phyloP scores from a whole-genome alignment of 1,139 yeast genomes.

The Spathaspora sp. region DNA sequence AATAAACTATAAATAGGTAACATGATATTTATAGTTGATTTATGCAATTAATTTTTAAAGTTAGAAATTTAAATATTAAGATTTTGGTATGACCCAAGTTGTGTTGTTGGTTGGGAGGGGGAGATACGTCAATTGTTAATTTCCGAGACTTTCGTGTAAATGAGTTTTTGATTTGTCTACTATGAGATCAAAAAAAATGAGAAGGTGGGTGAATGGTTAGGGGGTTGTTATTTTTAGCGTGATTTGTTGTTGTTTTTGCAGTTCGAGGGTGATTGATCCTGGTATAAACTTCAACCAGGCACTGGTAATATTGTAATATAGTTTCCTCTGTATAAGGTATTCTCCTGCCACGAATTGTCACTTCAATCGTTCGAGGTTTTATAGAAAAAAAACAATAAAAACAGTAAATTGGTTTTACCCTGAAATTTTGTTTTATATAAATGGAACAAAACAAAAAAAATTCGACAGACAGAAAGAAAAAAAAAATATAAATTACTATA shows the following conservation, averaged over 20 bases:
- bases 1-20: conserved; percentile 1
- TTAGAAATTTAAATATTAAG: neutral
- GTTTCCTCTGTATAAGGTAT: neutral
- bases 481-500: neutral
- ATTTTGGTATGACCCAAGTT: neutral
- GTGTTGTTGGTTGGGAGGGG: neutral
- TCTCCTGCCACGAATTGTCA: neutral
- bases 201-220: neutral
- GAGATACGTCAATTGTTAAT: no score
- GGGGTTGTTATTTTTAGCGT: neutral
- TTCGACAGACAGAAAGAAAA: neutral
- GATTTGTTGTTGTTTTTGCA: neutral
- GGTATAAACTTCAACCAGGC: neutral
- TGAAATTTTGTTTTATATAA: neutral
- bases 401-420: neutral
- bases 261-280: neutral
- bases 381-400: neutral
- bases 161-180: no score
- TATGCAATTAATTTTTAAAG: no score
- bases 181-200: neutral
- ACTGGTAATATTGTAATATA: neutral
- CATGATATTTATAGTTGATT: conserved; percentile 3
- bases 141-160: no score
- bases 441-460: neutral
- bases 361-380: neutral